phyloP scores from a whole-genome alignment of 2,329 filamentous ascomycete species.

The Aspergillus luchuensis region DNA sequence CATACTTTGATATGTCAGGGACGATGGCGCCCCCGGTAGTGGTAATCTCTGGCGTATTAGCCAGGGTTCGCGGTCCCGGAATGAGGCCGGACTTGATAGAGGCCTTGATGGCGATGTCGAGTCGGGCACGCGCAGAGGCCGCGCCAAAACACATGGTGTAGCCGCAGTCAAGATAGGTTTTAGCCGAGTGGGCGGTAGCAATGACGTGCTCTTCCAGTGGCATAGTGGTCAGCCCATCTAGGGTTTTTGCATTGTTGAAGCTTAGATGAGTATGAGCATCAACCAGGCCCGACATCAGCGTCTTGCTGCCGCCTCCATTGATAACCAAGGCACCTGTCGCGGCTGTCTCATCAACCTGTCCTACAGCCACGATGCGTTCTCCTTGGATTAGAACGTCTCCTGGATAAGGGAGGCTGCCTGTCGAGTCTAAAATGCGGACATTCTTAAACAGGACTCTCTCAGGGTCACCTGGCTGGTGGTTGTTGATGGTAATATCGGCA shows the following conservation, averaged over 20 bases:
- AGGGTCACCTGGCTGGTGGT: neutral
- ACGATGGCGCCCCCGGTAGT: constrained; percentile 9
- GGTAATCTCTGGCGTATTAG: constrained; percentile 10
- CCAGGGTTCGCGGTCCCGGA: constrained; percentile 11
- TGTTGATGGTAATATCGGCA: constrained; percentile 3
- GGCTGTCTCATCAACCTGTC: neutral
- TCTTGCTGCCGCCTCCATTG: neutral
- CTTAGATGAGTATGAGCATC: constrained; percentile 10
- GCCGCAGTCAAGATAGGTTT: constrained; percentile 11
- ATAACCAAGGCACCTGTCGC: neutral
- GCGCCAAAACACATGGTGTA: constrained; percentile 20
- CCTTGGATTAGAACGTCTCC: constrained; percentile 47
- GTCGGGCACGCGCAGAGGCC: constrained; percentile 11
- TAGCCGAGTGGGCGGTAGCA: constrained; percentile 8
- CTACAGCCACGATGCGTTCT: constrained; percentile 30
- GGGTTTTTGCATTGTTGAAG: neutral
- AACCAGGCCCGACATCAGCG: constrained; percentile 1
- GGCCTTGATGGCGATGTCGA: constrained; percentile 12
- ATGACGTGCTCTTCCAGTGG: constrained; percentile 12
- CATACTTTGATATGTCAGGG: constrained; percentile 16
- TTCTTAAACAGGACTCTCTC: constrained; percentile 39
- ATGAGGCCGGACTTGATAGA: constrained; percentile 12
- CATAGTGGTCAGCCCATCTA: neutral
- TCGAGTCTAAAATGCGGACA: constrained; percentile 46
- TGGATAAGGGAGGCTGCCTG: constrained; percentile 39